Evolutionary conservation across 495 filamentous ascomycete species (phyloP).

Genomic region (Daldinia childiae): DNA sequence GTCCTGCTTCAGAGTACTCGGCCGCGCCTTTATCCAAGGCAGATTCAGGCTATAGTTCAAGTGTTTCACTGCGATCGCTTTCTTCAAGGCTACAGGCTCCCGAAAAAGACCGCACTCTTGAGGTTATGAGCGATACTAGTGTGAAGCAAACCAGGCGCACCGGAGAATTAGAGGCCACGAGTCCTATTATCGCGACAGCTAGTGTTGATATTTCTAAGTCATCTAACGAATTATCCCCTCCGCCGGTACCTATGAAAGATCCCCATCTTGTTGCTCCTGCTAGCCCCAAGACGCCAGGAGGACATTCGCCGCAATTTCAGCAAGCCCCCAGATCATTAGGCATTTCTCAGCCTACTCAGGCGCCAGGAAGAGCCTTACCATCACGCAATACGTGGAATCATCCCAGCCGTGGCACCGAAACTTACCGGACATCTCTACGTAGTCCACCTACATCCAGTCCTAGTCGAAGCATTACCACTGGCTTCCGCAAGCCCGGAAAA

Average conservation of each 20-base stretch:
- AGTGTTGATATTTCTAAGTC: background rate
- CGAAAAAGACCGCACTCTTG: constrained; percentile 29
- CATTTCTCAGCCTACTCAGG: background rate
- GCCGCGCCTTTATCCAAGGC: constrained; percentile 59
- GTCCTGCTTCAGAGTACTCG: constrained; percentile 47
- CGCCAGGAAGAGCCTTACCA: constrained; percentile 9
- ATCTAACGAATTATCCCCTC: constrained; percentile 22
- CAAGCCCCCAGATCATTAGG: constrained; percentile 4
- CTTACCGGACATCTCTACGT: background rate
- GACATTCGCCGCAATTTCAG: constrained; percentile 8
- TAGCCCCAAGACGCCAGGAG: constrained; percentile 10
- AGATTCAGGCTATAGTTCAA: constrained; percentile 67
- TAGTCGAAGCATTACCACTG: constrained; percentile 47
- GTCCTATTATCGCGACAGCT: background rate
- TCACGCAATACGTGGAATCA: constrained; percentile 12
- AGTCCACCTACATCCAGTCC: constrained; percentile 37
- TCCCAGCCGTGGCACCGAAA: background rate
- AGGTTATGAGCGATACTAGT: background rate
- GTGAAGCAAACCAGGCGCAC: background rate
- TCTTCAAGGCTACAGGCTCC: constrained; percentile 33
- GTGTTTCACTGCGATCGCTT: constrained; percentile 59
- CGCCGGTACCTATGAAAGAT: constrained; percentile 40
- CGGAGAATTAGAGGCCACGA: constrained; percentile 1
- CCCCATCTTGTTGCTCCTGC: constrained; percentile 11
- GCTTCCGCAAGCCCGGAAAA: constrained; percentile 49